A percentile compares a stretch with the other conserved stretches of the same genome.
These are phyloP conservation scores for Torulaspora gathmanii DNA, from an alignment of 805 yeast species.

Conservation along the genomic window DNA sequence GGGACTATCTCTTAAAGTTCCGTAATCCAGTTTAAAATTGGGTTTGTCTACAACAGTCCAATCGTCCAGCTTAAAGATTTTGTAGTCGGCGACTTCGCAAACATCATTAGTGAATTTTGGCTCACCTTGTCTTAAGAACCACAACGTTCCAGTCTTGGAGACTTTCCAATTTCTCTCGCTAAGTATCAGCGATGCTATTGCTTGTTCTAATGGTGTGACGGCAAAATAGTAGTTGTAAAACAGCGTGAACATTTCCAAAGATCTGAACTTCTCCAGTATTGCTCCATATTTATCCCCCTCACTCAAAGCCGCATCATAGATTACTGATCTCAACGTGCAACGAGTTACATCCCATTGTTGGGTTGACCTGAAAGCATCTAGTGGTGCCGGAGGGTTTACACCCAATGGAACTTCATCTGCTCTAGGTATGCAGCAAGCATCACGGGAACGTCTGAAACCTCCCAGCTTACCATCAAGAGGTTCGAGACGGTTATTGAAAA, in stretches of 20 bases:
- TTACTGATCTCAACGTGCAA: constrained; percentile 17
- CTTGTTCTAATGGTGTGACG: constrained; percentile 40
- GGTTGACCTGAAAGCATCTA: constrained; percentile 35
- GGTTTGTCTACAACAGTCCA: constrained; percentile 43
- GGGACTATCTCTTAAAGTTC: constrained; percentile 19
- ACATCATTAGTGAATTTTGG: constrained; percentile 38
- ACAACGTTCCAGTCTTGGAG: constrained; percentile 31
- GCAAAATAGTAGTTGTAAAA: constrained; percentile 45
- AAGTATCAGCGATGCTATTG: constrained; percentile 35
- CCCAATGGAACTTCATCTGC: constrained; percentile 26
- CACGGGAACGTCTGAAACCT: constrained; percentile 30
- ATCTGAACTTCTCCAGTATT: constrained; percentile 28
- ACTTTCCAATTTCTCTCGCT: constrained; percentile 40
- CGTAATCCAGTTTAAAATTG: constrained; percentile 40
- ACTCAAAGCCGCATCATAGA: constrained; percentile 5
- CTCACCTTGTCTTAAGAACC: constrained; percentile 41
- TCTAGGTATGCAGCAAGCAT: constrained; percentile 27
- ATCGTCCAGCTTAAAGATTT: constrained; percentile 41
- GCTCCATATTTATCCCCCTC: constrained; percentile 10
- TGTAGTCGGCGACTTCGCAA: constrained; percentile 42
- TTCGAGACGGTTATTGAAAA: constrained; percentile 23
- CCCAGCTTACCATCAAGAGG: constrained; percentile 26
- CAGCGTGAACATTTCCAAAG: constrained; percentile 36
- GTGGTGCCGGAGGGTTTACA: constrained; percentile 35
- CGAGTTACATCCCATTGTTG: constrained; percentile 35